A percentile compares a stretch with the other conserved stretches of the same genome.
Conservation (phyloP, 345 rosid genomes). For the Citrus inodora region DNA sequence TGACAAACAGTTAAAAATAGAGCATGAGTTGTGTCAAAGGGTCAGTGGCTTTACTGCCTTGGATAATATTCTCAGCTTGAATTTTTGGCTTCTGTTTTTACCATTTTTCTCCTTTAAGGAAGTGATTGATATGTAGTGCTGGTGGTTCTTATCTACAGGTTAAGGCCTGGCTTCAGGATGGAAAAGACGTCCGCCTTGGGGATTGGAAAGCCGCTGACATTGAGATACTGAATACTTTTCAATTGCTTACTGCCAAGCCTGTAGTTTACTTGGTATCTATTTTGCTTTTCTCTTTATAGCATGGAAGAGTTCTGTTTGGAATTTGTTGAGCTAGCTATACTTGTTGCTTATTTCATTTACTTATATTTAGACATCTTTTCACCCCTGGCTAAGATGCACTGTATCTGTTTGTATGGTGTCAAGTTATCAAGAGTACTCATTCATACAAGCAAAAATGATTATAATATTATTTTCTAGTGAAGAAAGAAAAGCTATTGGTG, state of each 20-base stretch:
- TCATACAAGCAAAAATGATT: neutral
- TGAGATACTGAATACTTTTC: slow-evolving; percentile 90
- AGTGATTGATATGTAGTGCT: neutral
- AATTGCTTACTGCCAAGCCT: slow-evolving; percentile 94
- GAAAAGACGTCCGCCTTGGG: slow-evolving; percentile 85
- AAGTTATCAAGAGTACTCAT: neutral
- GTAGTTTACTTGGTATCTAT: slow-evolving; percentile 82
- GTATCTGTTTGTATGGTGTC: neutral
- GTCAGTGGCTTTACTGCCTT: slow-evolving; percentile 30
- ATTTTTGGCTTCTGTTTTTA: neutral
- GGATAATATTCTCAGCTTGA: neutral
- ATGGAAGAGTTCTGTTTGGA: neutral
- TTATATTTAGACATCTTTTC: neutral
- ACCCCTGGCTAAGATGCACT: neutral
- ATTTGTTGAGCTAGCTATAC: neutral
- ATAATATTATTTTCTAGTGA: neutral
- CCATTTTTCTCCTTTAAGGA: neutral
- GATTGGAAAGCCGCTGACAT: slow-evolving; percentile 98
- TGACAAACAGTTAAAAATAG: slow-evolving; percentile 84
- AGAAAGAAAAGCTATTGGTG: neutral
- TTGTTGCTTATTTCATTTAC: neutral
- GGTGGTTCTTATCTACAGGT: slow-evolving; percentile 43
- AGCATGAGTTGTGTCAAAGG: slow-evolving; percentile 60
- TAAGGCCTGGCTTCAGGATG: slow-evolving; percentile 79
- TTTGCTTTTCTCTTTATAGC: neutral